Percentiles rank a stretch among this genome's conserved stretches.
Evolutionary conservation across 345 rosid genomes (phyloP).

Genomic region (Psidium guajava): DNA sequence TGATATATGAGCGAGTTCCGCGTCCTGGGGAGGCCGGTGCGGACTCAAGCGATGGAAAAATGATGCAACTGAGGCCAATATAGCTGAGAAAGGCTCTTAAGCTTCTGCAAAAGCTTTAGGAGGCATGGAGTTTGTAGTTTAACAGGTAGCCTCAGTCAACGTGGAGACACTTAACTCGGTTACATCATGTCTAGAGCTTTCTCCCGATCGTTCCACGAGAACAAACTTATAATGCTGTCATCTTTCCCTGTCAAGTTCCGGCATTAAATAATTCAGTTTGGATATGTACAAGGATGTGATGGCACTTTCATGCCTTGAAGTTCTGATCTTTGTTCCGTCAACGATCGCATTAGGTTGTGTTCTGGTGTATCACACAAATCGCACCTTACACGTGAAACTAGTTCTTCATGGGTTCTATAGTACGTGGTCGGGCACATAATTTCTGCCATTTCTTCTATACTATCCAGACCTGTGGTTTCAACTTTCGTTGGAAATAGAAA

Average conservation of each 20-base stretch:
- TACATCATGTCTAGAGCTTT: slow-evolving; percentile 11
- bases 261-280: not conserved
- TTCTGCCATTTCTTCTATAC: not conserved
- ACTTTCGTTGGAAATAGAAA: not conserved
- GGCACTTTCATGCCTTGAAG: not conserved
- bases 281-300: not conserved
- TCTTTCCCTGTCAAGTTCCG: not conserved
- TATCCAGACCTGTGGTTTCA: not conserved
- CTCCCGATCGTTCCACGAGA: slow-evolving; percentile 4
- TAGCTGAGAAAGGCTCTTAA: slow-evolving; percentile 14
- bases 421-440: not conserved
- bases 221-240: not conserved
- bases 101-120: slow-evolving; percentile 3
- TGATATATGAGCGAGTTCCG: slow-evolving; percentile 60
- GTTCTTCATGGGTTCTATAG: not conserved
- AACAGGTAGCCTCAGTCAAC: not conserved
- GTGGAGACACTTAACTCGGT: not conserved
- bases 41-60: slow-evolving; percentile 34
- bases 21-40: slow-evolving; percentile 97
- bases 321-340: not conserved
- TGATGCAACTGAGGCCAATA: slow-evolving; percentile 7
- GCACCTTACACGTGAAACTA: not conserved
- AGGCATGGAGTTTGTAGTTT: not conserved
- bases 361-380: no score
- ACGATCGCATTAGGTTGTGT: not conserved